Conservation (phyloP, 768 basidiomycete species). For the Lentinula aciculospora region DNA sequence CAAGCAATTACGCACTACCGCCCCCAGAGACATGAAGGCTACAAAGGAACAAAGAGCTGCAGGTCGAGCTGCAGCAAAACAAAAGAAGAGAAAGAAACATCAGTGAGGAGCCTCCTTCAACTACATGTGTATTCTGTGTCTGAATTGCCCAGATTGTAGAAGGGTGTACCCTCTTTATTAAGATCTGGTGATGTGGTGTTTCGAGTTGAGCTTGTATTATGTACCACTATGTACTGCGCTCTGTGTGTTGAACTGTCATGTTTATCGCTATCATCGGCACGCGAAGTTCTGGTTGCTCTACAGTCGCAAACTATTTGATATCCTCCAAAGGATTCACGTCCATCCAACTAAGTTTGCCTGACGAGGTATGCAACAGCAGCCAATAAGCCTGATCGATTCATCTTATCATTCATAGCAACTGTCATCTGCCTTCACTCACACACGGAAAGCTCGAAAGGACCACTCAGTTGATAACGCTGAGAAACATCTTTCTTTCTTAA, state of each 20-base stretch:
- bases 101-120: not conserved
- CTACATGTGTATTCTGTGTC: not conserved
- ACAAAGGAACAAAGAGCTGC: constrained; percentile 53
- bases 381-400: not conserved
- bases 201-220: not conserved
- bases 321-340: constrained; percentile 50
- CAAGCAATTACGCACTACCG: constrained; percentile 74
- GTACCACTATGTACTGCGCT: not conserved
- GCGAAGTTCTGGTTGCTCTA: constrained; percentile 53
- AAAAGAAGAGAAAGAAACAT: constrained; percentile 14
- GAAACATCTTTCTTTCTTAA: constrained; percentile 36
- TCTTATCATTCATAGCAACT: not conserved
- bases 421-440: not conserved
- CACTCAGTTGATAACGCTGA: not conserved
- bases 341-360: constrained; percentile 30
- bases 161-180: too few species aligned
- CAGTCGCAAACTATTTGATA: constrained; percentile 55
- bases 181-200: too few species aligned
- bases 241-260: constrained; percentile 30
- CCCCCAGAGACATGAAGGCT: constrained; percentile 73
- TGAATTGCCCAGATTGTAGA: too few species aligned
- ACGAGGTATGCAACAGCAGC: not conserved
- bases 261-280: constrained; percentile 68
- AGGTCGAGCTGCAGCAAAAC: constrained; percentile 45
- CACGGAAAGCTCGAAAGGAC: not conserved